A percentile compares a stretch with the other conserved stretches of the same genome.
Evolutionary conservation across 2,329 filamentous ascomycete genomes (phyloP).

Genomic region (Colletotrichum coccodes): DNA sequence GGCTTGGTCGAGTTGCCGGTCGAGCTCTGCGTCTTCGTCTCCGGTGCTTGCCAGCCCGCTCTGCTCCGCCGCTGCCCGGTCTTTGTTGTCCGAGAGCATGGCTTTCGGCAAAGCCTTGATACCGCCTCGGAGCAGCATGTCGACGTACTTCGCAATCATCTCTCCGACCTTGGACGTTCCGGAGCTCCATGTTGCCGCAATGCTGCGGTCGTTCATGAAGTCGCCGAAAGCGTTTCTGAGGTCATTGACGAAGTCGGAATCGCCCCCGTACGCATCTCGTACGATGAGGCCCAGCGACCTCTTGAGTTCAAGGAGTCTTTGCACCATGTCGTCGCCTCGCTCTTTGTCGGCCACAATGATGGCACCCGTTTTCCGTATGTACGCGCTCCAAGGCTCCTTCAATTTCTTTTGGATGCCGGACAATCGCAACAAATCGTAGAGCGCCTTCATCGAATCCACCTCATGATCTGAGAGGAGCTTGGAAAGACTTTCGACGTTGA

Average conservation of each 20-base stretch:
- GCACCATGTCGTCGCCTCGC: conserved; percentile 85
- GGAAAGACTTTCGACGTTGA: conserved; percentile 74
- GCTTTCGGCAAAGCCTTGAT: conserved; percentile 82
- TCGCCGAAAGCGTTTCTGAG: conserved; percentile 86
- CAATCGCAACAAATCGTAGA: conserved; percentile 82
- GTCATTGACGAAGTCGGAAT: conserved; percentile 80
- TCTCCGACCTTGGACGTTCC: conserved; percentile 95
- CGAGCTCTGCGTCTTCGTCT: conserved; percentile 92
- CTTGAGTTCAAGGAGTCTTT: conserved; percentile 84
- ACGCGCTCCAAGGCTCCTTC: conserved; percentile 78
- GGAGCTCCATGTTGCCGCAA: conserved; percentile 76
- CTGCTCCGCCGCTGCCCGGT: conserved; percentile 66
- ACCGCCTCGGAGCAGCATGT: conserved; percentile 87
- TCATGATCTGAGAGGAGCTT: conserved; percentile 79
- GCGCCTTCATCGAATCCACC: conserved; percentile 74
- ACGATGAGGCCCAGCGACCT: conserved; percentile 81
- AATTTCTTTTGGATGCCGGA: conserved; percentile 77
- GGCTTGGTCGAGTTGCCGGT: conserved; percentile 90
- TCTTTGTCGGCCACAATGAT: conserved; percentile 83
- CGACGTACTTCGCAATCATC: conserved; percentile 98
- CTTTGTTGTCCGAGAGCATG: conserved; percentile 70
- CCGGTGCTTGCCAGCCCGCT: conserved; percentile 74
- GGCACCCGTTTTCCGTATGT: conserved; percentile 80
- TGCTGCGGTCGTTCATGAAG: conserved; percentile 93
- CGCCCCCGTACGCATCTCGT: conserved; percentile 78